These are phyloP conservation scores for Fusarium heterosporum DNA, from an alignment of 2,329 filamentous ascomycete genomes.

Conservation along the genomic window DNA sequence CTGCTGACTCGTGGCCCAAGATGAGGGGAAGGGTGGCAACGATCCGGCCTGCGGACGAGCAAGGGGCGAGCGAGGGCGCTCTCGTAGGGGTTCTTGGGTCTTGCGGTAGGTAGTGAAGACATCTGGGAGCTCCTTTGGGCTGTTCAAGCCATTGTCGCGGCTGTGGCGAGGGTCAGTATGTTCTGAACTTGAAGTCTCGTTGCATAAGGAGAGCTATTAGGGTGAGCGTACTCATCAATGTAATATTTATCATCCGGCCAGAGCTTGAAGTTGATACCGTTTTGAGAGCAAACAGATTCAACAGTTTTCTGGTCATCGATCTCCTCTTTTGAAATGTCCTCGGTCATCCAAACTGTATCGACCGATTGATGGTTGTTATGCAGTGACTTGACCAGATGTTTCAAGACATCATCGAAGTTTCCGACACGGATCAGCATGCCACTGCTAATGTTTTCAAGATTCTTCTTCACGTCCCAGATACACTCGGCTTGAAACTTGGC, in stretches of 20 bases:
- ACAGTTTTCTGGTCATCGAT: constrained; percentile 70
- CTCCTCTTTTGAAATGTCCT: constrained; percentile 77
- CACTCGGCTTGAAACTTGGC: constrained; percentile 78
- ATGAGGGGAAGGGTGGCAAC: constrained; percentile 65
- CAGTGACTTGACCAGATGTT: constrained; percentile 65
- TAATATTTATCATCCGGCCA: constrained; percentile 84
- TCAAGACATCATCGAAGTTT: constrained; percentile 67
- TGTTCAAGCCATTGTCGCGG: constrained; percentile 71
- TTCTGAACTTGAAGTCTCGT: not conserved
- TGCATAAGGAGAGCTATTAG: too few species aligned
- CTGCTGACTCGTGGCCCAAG: constrained; percentile 67
- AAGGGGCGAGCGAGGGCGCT: constrained; percentile 69
- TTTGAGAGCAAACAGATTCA: constrained; percentile 62
- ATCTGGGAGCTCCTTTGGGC: constrained; percentile 73
- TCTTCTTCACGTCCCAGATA: constrained; percentile 77
- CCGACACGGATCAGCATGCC: constrained; percentile 75
- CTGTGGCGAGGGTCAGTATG: constrained; percentile 55
- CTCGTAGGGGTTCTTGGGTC: constrained; percentile 75
- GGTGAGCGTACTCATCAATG: constrained; percentile 76
- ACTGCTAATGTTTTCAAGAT: constrained; percentile 68
- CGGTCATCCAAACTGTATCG: constrained; percentile 78
- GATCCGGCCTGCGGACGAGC: constrained; percentile 61
- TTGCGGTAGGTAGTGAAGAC: constrained; percentile 82
- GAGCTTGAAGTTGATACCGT: constrained; percentile 69
- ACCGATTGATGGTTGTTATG: constrained; percentile 59